Evolutionary conservation across 1,284 basidiomycete genomes (phyloP).

Genomic region (Tylopilus orsonianus): DNA sequence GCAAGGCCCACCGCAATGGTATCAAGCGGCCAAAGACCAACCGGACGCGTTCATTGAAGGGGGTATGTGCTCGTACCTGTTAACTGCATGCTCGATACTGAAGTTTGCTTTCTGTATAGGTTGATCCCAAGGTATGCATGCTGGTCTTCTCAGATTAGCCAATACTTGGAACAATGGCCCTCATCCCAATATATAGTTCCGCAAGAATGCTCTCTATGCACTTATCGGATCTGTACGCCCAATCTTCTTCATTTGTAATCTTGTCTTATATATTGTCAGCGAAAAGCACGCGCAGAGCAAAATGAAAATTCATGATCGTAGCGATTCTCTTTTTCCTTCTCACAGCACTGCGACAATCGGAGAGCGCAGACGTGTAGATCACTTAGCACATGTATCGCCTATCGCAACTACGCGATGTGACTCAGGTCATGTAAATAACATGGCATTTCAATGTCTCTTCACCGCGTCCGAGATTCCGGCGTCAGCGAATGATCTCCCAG

Average conservation of each 20-base stretch:
- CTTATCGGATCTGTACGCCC: conserved; percentile 74
- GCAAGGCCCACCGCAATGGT: conserved; percentile 97
- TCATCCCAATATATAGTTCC: conserved; percentile 57
- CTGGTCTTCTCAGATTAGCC: conserved; percentile 9
- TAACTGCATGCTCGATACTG: conserved; percentile 6
- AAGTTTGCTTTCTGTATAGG: conserved; percentile 43
- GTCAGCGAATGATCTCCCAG: conserved; percentile 24
- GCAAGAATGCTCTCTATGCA: conserved; percentile 81
- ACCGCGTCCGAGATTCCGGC: conserved; percentile 17
- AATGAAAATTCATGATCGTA: conserved; percentile 48
- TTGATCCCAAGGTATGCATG: conserved; percentile 83
- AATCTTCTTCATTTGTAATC: not conserved
- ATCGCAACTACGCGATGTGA: conserved; percentile 24
- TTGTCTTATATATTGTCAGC: conserved; percentile 39
- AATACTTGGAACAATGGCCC: conserved; percentile 6
- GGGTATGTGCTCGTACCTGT: conserved; percentile 59
- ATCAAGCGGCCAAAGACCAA: conserved; percentile 82
- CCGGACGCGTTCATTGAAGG: conserved; percentile 84
- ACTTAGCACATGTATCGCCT: conserved; percentile 26
- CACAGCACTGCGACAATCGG: conserved; percentile 6
- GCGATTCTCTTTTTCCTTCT: conserved; percentile 7
- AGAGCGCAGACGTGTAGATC: conserved; percentile 16
- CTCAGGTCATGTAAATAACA: conserved; percentile 18
- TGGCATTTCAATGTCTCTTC: conserved; percentile 12
- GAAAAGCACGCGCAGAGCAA: conserved; percentile 61